These are phyloP conservation scores for Hygrophoropsis aurantiaca DNA, from an alignment of 768 basidiomycete species.

Conservation along the genomic window DNA sequence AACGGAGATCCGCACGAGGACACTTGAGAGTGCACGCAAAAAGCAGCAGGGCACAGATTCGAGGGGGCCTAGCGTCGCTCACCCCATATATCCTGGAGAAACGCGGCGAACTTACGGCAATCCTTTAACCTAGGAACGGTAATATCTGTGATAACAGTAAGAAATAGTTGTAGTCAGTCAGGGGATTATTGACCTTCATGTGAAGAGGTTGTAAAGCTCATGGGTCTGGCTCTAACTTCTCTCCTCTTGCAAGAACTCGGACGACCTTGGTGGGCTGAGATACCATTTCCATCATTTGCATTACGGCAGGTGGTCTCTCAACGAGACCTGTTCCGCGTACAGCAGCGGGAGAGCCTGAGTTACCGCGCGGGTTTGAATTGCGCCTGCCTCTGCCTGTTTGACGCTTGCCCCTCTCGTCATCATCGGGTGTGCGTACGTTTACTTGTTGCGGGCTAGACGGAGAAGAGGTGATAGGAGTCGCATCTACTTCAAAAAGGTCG, in stretches of 20 bases:
- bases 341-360: slow-evolving; percentile 12
- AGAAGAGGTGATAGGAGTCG: slow-evolving; percentile 31
- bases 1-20: too few relatives aligned
- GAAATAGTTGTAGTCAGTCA: background rate
- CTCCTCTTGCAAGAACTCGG: slow-evolving; percentile 78
- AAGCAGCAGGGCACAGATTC: background rate
- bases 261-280: slow-evolving; percentile 74
- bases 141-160: slow-evolving; percentile 3
- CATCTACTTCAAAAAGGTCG: slow-evolving; percentile 48
- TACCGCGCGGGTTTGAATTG: slow-evolving; percentile 19
- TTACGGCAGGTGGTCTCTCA: slow-evolving; percentile 74
- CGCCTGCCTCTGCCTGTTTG: slow-evolving; percentile 25
- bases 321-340: slow-evolving; percentile 49
- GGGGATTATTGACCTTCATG: slow-evolving; percentile 1
- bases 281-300: slow-evolving; percentile 80
- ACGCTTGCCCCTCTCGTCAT: slow-evolving; percentile 34
- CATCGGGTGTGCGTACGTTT: slow-evolving; percentile 23
- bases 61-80: background rate
- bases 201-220: slow-evolving; percentile 9
- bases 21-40: background rate
- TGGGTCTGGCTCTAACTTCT: slow-evolving; percentile 67
- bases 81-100: background rate
- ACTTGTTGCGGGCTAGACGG: slow-evolving; percentile 12
- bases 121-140: slow-evolving; percentile 2
- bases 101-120: slow-evolving; percentile 1